Evolutionary conservation across 176 grass and related monocot genomes (phyloP).

Genomic region (Musa troglodytarum): DNA sequence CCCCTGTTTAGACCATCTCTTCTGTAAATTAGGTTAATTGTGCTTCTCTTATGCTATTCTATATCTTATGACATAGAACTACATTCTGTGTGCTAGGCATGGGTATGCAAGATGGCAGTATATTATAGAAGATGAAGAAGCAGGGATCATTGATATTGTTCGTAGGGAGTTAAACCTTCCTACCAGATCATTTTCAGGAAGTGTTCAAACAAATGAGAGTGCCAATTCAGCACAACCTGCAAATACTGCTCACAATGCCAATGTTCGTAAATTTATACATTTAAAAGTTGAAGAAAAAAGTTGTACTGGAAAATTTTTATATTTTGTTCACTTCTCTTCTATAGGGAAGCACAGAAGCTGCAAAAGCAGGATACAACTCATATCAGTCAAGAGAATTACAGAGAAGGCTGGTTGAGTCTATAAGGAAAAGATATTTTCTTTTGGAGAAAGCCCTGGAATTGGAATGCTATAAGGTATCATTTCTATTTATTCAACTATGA

Average conservation of each 20-base stretch:
- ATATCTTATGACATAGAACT: conserved; percentile 8
- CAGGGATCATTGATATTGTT: conserved; percentile 67
- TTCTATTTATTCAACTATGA: neutral
- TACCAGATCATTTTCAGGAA: conserved; percentile 32
- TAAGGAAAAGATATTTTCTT: conserved; percentile 88
- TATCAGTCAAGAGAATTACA: conserved; percentile 70
- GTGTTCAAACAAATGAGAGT: conserved; percentile 42
- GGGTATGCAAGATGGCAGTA: conserved; percentile 97
- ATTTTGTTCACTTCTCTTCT: conserved; percentile 6
- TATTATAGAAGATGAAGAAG: conserved; percentile 76
- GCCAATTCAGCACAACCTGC: conserved; percentile 19
- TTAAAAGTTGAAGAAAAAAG: conserved; percentile 15
- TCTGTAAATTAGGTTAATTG: neutral
- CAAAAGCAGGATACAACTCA: conserved; percentile 37
- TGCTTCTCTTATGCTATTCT: neutral
- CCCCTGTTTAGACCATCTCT: conserved; percentile 4
- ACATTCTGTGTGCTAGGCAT: conserved; percentile 43
- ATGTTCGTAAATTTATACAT: conserved; percentile 32
- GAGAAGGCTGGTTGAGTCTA: conserved; percentile 83
- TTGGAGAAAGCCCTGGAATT: conserved; percentile 82
- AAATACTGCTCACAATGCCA: conserved; percentile 6
- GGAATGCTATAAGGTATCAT: conserved; percentile 80
- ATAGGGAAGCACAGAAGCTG: conserved; percentile 65
- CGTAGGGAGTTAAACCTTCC: conserved; percentile 71
- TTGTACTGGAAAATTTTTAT: neutral